phyloP scores from a whole-genome alignment of 306 rosid species.

The Castanea mollissima region DNA sequence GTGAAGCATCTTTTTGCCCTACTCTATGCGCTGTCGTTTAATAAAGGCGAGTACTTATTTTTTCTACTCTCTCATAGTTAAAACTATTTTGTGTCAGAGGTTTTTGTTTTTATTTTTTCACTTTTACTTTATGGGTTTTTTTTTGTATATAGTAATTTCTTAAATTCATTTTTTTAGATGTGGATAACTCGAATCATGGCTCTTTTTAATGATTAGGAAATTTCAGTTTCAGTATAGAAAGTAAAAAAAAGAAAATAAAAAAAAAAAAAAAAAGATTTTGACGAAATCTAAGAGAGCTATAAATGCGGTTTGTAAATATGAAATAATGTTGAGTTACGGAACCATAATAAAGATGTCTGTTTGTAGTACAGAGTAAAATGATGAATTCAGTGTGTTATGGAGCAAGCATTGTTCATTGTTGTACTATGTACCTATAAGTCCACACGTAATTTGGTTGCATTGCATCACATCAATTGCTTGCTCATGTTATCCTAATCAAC shows the following conservation, averaged over 20 bases:
- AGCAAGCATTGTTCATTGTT: conserved; percentile 2
- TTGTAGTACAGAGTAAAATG: background rate
- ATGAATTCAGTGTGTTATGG: conserved; percentile 22
- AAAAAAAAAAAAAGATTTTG: background rate
- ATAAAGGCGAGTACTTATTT: background rate
- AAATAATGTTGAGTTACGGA: background rate
- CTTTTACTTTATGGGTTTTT: too few species aligned
- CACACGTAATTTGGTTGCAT: conserved; percentile 22
- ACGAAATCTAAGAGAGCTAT: conserved; percentile 18
- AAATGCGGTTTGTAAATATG: conserved; percentile 1
- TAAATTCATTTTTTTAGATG: too few species aligned
- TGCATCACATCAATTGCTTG: background rate
- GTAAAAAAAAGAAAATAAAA: background rate
- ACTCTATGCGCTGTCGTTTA: background rate
- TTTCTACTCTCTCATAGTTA: background rate
- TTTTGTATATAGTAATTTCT: background rate
- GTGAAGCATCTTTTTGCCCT: conserved; percentile 15
- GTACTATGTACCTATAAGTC: conserved; percentile 14
- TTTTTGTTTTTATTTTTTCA: background rate
- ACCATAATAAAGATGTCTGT: conserved; percentile 14
- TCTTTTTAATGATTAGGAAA: conserved; percentile 14
- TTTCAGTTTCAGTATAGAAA: background rate
- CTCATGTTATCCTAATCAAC: background rate
- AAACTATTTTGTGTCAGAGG: background rate
- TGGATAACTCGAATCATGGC: background rate